Percentiles rank a stretch among this genome's conserved stretches.
phyloP scores from a whole-genome alignment of 345 rosid species.

The Ceriops decandra region DNA sequence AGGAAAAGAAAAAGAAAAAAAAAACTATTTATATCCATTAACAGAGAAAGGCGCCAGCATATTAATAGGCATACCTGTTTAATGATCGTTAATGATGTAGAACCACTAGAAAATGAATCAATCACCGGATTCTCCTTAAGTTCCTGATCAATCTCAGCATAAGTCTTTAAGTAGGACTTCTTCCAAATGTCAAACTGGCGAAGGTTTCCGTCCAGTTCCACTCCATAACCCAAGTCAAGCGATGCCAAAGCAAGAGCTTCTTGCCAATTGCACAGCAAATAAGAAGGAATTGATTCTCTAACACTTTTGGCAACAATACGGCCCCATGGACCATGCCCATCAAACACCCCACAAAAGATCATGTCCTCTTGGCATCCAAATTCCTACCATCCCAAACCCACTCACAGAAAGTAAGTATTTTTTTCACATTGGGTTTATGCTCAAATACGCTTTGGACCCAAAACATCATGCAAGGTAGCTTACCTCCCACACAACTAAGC shows the following conservation, averaged over 20 bases:
- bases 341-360: constrained; percentile 80
- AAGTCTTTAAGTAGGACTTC: constrained; percentile 63
- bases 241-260: constrained; percentile 46
- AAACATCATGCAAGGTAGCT: too few species aligned
- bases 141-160: constrained; percentile 58
- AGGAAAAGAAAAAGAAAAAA: too few species aligned
- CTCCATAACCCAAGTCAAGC: constrained; percentile 23
- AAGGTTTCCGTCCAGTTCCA: constrained; percentile 21
- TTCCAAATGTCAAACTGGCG: constrained; percentile 63
- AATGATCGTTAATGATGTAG: constrained; percentile 66
- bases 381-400: constrained; percentile 38
- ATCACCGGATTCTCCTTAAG: constrained; percentile 61
- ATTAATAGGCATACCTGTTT: constrained; percentile 51
- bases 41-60: too few species aligned
- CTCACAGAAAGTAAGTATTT: too few species aligned
- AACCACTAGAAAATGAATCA: constrained; percentile 67
- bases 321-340: constrained; percentile 98
- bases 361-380: constrained; percentile 86
- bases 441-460: too few species aligned
- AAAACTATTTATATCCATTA: too few species aligned
- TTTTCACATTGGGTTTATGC: too few species aligned
- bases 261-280: constrained; percentile 82
- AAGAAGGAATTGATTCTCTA: constrained; percentile 47
- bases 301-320: constrained; percentile 66
- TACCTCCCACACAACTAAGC: too few species aligned